phyloP scores from a whole-genome alignment of 805 yeast species.

The Tetrapisispora phaffii region DNA sequence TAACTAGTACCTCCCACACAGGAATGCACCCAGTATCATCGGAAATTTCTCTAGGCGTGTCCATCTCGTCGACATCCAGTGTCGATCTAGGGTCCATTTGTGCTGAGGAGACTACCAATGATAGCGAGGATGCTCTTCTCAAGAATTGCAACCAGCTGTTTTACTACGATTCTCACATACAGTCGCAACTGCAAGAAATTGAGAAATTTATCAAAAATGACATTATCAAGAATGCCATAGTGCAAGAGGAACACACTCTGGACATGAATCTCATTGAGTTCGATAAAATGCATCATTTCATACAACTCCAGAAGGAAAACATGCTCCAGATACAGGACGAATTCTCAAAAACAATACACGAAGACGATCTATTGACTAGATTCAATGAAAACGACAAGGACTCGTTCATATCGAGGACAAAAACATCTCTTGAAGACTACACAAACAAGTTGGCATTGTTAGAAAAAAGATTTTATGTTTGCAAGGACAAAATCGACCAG shows the following conservation, averaged over 20 bases:
- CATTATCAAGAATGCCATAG: constrained; percentile 12
- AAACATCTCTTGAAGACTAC: constrained; percentile 7
- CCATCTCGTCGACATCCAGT: background rate
- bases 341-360: constrained; percentile 19
- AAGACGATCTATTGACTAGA: constrained; percentile 21
- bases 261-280: constrained; percentile 22
- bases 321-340: constrained; percentile 20
- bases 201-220: constrained; percentile 19
- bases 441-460: constrained; percentile 21
- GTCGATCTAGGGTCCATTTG: background rate
- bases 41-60: background rate
- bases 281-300: constrained; percentile 9
- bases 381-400: constrained; percentile 19
- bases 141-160: constrained; percentile 13
- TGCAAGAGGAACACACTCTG: constrained; percentile 22
- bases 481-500: constrained; percentile 11
- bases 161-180: constrained; percentile 19
- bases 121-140: constrained; percentile 2
- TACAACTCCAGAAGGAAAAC: constrained; percentile 1
- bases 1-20: too few relatives aligned
- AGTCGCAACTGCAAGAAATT: constrained; percentile 14
- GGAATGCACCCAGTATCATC: background rate
- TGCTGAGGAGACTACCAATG: background rate
- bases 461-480: constrained; percentile 19
- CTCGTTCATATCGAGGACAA: constrained; percentile 19